These are phyloP conservation scores for Bryoglossum gracile DNA, from an alignment of 495 filamentous ascomycete species.

Conservation along the genomic window DNA sequence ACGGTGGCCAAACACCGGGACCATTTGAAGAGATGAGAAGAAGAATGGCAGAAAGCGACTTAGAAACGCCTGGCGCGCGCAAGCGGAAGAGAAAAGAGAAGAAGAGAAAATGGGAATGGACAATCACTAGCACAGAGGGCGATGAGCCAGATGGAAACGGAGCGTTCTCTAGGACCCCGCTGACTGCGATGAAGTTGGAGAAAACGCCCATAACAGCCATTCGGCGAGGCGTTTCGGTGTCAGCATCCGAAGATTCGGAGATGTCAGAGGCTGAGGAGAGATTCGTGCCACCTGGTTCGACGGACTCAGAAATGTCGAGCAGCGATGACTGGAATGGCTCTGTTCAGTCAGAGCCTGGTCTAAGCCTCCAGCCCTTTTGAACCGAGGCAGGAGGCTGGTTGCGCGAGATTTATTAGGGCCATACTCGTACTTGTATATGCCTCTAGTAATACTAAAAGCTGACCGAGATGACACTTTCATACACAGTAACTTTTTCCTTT, in stretches of 20 bases:
- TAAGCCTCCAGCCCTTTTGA: neutral
- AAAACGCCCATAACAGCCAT: slow-evolving; percentile 20
- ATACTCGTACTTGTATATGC: too few relatives aligned
- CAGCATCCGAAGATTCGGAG: slow-evolving; percentile 8
- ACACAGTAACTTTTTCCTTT: too few relatives aligned
- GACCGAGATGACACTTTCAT: too few relatives aligned
- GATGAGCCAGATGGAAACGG: slow-evolving; percentile 7
- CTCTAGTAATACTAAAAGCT: neutral
- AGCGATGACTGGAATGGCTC: slow-evolving; percentile 6
- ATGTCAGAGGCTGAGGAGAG: slow-evolving; percentile 14
- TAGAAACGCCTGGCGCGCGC: slow-evolving; percentile 28
- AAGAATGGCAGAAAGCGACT: slow-evolving; percentile 39
- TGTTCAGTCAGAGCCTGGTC: slow-evolving; percentile 3
- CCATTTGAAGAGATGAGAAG: slow-evolving; percentile 52
- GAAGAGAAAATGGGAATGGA: slow-evolving; percentile 28
- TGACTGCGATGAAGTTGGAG: slow-evolving; percentile 14
- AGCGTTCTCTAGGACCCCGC: slow-evolving; percentile 6
- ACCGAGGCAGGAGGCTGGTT: neutral
- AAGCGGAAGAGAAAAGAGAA: slow-evolving; percentile 35
- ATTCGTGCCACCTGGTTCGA: slow-evolving; percentile 7
- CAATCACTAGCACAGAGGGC: slow-evolving; percentile 14
- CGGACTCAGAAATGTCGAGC: slow-evolving; percentile 17
- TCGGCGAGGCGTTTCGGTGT: slow-evolving; percentile 15
- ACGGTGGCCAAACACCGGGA: slow-evolving; percentile 48
- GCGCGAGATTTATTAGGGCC: neutral